A percentile compares a stretch with the other conserved stretches of the same genome.
Evolutionary conservation across 2,329 filamentous ascomycete species (phyloP).

Genomic region (Tolypocladium amazonense): DNA sequence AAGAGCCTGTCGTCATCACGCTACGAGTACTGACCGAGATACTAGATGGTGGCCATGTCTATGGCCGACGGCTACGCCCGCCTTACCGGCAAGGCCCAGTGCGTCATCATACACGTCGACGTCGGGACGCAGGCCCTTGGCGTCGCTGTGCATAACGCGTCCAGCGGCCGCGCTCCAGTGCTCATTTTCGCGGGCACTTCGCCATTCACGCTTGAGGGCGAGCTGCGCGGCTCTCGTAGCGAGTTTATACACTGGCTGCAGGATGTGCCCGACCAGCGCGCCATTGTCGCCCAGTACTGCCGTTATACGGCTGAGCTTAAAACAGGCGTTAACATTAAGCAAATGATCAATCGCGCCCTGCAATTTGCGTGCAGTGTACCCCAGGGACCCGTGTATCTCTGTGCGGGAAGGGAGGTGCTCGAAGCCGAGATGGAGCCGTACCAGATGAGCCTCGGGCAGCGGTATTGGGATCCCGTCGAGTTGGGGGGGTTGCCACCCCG

Average conservation of each 20-base stretch:
- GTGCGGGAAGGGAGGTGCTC: slow-evolving; percentile 66
- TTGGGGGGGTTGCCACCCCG: slow-evolving; percentile 40
- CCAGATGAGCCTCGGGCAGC: slow-evolving; percentile 40
- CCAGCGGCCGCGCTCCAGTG: slow-evolving; percentile 57
- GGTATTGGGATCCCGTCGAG: slow-evolving; percentile 55
- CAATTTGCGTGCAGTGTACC: slow-evolving; percentile 67
- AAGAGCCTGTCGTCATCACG: slow-evolving; percentile 30
- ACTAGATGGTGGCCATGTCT: slow-evolving; percentile 70
- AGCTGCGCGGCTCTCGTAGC: slow-evolving; percentile 58
- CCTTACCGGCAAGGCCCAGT: slow-evolving; percentile 57
- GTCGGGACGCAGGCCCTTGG: slow-evolving; percentile 66
- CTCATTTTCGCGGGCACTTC: slow-evolving; percentile 66
- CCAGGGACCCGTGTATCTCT: slow-evolving; percentile 64
- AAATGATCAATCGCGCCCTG: slow-evolving; percentile 70
- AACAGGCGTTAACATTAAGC: slow-evolving; percentile 70
- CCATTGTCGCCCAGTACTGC: slow-evolving; percentile 71
- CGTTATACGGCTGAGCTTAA: slow-evolving; percentile 70
- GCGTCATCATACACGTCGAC: slow-evolving; percentile 66
- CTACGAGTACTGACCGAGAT: slow-evolving; percentile 31
- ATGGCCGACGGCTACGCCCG: slow-evolving; percentile 75
- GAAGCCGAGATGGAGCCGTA: slow-evolving; percentile 68
- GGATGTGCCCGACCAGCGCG: slow-evolving; percentile 65
- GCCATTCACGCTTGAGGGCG: slow-evolving; percentile 62
- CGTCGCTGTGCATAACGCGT: slow-evolving; percentile 65
- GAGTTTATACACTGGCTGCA: slow-evolving; percentile 78